These are phyloP conservation scores for Exophiala viscosa DNA, from an alignment of 2,329 filamentous ascomycete species.

Conservation along the genomic window DNA sequence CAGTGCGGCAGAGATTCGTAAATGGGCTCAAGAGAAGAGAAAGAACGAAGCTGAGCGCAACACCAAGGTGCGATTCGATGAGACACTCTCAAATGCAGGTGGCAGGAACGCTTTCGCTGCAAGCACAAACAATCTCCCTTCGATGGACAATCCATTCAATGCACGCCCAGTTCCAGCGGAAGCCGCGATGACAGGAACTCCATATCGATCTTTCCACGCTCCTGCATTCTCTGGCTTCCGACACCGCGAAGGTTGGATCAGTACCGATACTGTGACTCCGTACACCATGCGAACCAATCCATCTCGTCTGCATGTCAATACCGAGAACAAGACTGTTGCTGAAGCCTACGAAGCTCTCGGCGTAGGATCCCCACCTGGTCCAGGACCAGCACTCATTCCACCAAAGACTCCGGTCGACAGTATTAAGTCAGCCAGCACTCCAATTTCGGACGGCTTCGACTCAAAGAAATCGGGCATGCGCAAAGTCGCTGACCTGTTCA, in stretches of 20 bases:
- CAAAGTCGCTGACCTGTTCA: constrained; percentile 26
- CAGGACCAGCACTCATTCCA: neutral
- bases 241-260: neutral
- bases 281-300: constrained; percentile 8
- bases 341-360: constrained; percentile 4
- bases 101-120: constrained; percentile 7
- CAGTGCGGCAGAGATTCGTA: constrained; percentile 17
- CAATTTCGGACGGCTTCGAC: constrained; percentile 9
- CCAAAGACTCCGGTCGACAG: constrained; percentile 10
- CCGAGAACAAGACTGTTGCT: constrained; percentile 6
- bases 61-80: neutral
- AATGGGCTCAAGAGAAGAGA: constrained; percentile 13
- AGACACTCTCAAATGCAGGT: neutral
- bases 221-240: neutral
- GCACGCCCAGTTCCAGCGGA: neutral
- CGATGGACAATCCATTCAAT: constrained; percentile 3
- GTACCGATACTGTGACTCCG: constrained; percentile 3
- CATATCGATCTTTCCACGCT: neutral
- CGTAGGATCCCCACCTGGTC: constrained; percentile 12
- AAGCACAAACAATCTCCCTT: neutral
- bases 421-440: constrained; percentile 8
- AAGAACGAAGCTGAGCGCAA: constrained; percentile 10
- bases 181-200: neutral
- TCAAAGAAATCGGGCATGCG: constrained; percentile 22
- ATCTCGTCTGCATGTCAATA: constrained; percentile 9